Evolutionary conservation across 1,284 basidiomycete genomes (phyloP), one percentile per base, ranked within the genome.

Genomic region (Tilletiaria anomala): DNA sequence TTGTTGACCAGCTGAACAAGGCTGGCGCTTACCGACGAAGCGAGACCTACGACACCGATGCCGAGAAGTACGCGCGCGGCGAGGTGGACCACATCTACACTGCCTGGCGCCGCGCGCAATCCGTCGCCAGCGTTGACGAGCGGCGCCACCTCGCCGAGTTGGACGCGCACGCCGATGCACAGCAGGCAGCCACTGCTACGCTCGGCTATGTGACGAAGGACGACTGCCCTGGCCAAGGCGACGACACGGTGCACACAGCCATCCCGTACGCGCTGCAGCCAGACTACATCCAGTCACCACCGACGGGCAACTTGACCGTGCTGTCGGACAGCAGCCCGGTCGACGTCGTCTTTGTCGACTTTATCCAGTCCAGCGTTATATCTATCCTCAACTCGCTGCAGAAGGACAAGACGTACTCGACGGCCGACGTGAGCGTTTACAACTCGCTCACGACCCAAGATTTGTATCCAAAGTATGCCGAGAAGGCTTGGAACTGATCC

Each of bases 181-280:
- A 34, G 43, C 42, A 19, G 26, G 48, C 37, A 40, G 44, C 32
- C 48, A 42, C 19, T 48, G 40, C 46, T 18, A 58, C 58, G 15
- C 39, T 65, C 0, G 62, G 62, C n/a, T 65, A 65, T 32, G 54
- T 61, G n/a, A 65, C 62, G n/a, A 51, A 53, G 4, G 62, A 64
- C 42, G 44, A 40, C 15, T 58, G 51, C 35, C 38, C 44, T 1
- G 57, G 54, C 3, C 12, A 29, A 5, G 15, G 8, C 11, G 8
- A 33, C 32, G 15, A 8, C 16, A 33, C 32, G 32, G 29, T 40
- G 45, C 49, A 51, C 42, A 32, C 29, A 12, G 42, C 39, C 26
- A 40, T 49, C 23, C 23, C 62, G 48, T 42, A 56, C 50, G 18
- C 53, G 44, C 0, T n/a, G 56, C 55, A 60, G 42, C 62, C 61